phyloP scores from a whole-genome alignment of 371 early-diverging fungal species.

The Lichtheimia hyalospora region DNA sequence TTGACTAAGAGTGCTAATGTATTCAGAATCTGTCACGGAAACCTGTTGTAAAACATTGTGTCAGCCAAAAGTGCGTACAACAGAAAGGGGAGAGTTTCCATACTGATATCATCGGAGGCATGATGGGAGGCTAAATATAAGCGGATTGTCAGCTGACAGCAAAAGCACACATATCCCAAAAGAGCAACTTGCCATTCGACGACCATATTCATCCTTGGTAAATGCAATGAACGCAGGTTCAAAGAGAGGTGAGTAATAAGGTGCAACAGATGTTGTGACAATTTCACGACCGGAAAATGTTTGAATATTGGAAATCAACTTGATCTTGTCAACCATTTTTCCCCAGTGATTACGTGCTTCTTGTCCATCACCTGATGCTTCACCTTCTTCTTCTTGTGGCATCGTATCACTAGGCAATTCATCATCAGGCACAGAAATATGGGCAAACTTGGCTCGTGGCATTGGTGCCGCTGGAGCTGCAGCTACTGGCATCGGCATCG shows the following conservation, averaged over 20 bases:
- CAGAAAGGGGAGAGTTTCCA: not conserved
- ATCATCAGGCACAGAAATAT: not conserved
- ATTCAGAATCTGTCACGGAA: constrained; percentile 59
- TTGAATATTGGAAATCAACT: constrained; percentile 29
- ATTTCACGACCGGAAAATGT: constrained; percentile 5
- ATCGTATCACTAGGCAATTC: constrained; percentile 1
- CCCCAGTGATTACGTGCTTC: constrained; percentile 36
- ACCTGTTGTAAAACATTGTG: constrained; percentile 21
- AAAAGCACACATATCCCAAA: not conserved
- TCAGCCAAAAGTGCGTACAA: not conserved
- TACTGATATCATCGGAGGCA: constrained; percentile 17
- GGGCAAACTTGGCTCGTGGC: constrained; percentile 5
- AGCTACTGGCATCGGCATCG: not conserved
- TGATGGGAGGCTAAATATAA: constrained; percentile 39
- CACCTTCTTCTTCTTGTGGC: not conserved
- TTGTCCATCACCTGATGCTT: constrained; percentile 7
- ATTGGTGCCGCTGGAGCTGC: constrained; percentile 1
- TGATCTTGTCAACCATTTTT: constrained; percentile 36
- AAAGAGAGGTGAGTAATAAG: constrained; percentile 48
- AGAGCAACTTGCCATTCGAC: constrained; percentile 29
- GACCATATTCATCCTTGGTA: constrained; percentile 43
- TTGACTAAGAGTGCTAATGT: constrained; percentile 21
- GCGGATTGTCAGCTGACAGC: not conserved
- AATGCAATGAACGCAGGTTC: constrained; percentile 35
- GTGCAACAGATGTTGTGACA: constrained; percentile 23